A percentile compares a stretch with the other conserved stretches of the same genome.
These are phyloP conservation scores for Xylariaceae sp. DNA, from an alignment of 2,329 filamentous ascomycete species.

Conservation along the genomic window DNA sequence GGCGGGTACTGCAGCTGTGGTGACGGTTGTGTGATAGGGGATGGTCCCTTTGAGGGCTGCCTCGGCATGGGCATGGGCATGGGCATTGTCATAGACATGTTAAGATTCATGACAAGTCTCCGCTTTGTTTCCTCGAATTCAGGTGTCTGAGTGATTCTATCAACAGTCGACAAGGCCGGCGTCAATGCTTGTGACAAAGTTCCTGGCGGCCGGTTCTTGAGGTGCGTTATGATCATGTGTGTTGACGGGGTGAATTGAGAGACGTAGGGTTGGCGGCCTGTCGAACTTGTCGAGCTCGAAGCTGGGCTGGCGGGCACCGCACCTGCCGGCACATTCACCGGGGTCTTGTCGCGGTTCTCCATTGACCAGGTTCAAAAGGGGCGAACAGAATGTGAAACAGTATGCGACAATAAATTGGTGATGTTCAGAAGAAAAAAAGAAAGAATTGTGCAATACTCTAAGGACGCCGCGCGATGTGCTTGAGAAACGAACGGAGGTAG, in stretches of 20 bases:
- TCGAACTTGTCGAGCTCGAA: constrained; percentile 23
- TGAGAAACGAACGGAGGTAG: no score
- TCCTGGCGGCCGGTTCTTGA: constrained; percentile 33
- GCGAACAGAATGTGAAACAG: no score
- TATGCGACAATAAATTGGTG: no score
- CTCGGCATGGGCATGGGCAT: no score
- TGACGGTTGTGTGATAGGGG: neutral
- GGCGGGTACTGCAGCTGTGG: neutral
- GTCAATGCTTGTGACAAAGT: constrained; percentile 34
- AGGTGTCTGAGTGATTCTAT: constrained; percentile 30
- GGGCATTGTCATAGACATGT: constrained; percentile 37
- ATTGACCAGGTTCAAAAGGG: no score
- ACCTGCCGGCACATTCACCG: constrained; percentile 1
- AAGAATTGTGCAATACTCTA: no score
- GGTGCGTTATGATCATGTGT: constrained; percentile 38
- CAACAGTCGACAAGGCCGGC: constrained; percentile 30
- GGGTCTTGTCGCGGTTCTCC: no score
- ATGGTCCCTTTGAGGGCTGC: no score
- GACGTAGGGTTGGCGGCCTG: constrained; percentile 30
- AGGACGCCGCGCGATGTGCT: no score
- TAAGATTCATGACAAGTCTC: constrained; percentile 39
- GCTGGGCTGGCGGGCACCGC: constrained; percentile 13
- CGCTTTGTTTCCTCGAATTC: constrained; percentile 38
- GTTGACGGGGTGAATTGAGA: constrained; percentile 36
- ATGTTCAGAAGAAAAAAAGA: no score